Conservation (phyloP, 768 basidiomycete species). For the Tulasnella sp. region DNA sequence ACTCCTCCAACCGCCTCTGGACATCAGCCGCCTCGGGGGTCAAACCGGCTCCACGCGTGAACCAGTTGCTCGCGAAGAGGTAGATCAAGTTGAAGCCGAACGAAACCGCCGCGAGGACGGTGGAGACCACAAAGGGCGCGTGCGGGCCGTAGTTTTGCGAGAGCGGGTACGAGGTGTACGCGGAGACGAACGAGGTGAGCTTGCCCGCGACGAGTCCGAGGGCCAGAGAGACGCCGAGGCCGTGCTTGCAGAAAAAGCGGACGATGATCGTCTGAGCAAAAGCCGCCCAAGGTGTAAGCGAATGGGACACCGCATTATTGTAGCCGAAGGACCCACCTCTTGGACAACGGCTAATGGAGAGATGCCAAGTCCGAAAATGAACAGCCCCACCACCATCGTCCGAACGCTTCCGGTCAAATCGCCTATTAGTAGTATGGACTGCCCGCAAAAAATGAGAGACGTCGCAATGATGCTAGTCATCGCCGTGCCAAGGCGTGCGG, state of each 20-base stretch:
- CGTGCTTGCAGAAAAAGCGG: conserved; percentile 72
- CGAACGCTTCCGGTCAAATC: conserved; percentile 58
- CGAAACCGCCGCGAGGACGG: conserved; percentile 59
- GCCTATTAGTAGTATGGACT: conserved; percentile 63
- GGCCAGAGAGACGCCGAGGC: conserved; percentile 71
- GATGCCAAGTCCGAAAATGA: conserved; percentile 73
- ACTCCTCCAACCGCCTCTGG: conserved; percentile 39
- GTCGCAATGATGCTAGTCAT: conserved; percentile 70
- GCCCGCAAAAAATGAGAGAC: conserved; percentile 65
- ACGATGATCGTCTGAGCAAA: conserved; percentile 73
- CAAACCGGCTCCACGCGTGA: conserved; percentile 57
- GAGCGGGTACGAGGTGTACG: conserved; percentile 72
- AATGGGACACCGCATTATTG: neutral
- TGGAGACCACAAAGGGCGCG: conserved; percentile 71
- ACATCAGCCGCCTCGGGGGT: conserved; percentile 64
- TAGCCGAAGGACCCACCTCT: conserved; percentile 22
- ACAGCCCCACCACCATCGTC: conserved; percentile 70
- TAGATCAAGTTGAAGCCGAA: conserved; percentile 68
- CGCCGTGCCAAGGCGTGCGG: conserved; percentile 68
- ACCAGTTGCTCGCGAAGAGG: conserved; percentile 59
- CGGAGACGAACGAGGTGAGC: conserved; percentile 69
- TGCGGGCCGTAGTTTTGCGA: conserved; percentile 61
- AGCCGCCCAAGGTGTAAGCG: too few species aligned
- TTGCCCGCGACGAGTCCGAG: conserved; percentile 83
- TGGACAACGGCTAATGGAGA: conserved; percentile 76